Base-by-base conservation (phyloP, 2,329 filamentous ascomycete genomes). In the Grosmannia serpens region DNA sequence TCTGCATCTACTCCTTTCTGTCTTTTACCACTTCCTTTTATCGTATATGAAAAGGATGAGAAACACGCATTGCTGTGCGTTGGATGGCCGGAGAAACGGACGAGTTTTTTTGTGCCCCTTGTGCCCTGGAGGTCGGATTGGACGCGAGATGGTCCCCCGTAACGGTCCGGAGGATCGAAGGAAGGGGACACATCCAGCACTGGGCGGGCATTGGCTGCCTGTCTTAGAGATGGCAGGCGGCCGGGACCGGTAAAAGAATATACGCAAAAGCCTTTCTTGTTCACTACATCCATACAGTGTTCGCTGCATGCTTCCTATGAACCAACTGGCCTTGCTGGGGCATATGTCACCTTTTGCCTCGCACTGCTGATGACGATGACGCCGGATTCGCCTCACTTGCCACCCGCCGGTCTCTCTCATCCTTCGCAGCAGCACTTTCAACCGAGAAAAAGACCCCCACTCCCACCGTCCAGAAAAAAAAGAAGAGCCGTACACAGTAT, bases 21-120 rank as follows among this genome's bases (percentile, higher is more conserved):
- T 41, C 33, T 51, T 38, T 27, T 52, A 68, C 67, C 58, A 61
- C 44, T 33, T 55, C 26, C 53, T 31, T 47, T 46, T 55, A 38
- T 55, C 26, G 53, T 54, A 27, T 54, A 54, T 29, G 53, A 54
- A 54, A 54, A 54, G 41, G 33, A 54, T 26, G 53, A 44, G n/a
- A 53, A 31, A 54, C 35, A 44, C 24, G 35, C 24, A 20, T 54
- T 54, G 24, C 33, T 54, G 31, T 24, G n/a, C 17, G 26, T 38
- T 44, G 53, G 35, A 54, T 41, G 35, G 53, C 24, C 53, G 53
- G 53, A 41, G 22, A 54, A 22, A 22, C 22, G 53, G 53, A 15
- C 24, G 27, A 24, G 35, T 24, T 26, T 44, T 44, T 27, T 27
- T 27, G 15, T 24, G 20, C 9, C 17, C 22, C 8, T 41, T 35